Conservation (phyloP, 1,139 yeast species). For the Saccharomyces hybrid region DNA sequence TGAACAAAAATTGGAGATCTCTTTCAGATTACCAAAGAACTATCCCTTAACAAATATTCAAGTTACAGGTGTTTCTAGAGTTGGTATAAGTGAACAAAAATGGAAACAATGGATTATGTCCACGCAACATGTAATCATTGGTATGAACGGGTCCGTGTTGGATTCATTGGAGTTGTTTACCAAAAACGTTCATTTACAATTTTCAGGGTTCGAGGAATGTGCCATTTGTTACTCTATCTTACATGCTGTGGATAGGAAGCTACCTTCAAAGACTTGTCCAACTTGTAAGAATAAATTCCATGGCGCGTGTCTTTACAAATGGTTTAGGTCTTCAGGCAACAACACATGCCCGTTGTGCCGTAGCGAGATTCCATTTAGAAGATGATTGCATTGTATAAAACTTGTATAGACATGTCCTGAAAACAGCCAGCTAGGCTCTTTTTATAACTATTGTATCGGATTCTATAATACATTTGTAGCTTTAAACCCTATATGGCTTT, state of each 20-base stretch:
- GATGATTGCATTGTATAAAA: conserved; percentile 7
- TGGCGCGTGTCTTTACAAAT: conserved; percentile 91
- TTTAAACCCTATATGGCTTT: not conserved
- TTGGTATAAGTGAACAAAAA: conserved; percentile 89
- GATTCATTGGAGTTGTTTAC: conserved; percentile 80
- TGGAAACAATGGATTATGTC: conserved; percentile 96
- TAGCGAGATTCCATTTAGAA: conserved; percentile 54
- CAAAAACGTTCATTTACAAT: conserved; percentile 72
- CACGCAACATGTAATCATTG: conserved; percentile 64
- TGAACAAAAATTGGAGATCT: conserved; percentile 79
- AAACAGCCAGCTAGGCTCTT: not conserved
- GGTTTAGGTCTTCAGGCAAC: conserved; percentile 92
- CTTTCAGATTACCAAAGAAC: conserved; percentile 58
- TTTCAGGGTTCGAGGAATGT: conserved; percentile 91
- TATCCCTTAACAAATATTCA: conserved; percentile 69
- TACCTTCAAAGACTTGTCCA: conserved; percentile 84
- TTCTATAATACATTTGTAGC: not conserved
- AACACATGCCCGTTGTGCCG: conserved; percentile 94
- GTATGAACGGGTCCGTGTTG: conserved; percentile 71
- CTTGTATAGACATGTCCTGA: not conserved
- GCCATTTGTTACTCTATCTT: conserved; percentile 90
- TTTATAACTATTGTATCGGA: not conserved
- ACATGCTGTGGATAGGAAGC: conserved; percentile 76
- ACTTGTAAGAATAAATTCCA: conserved; percentile 93
- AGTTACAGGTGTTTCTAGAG: conserved; percentile 70